Base-by-base conservation (phyloP, 192 early-diverging fungal species). In the Blastocladiella britannica region DNA sequence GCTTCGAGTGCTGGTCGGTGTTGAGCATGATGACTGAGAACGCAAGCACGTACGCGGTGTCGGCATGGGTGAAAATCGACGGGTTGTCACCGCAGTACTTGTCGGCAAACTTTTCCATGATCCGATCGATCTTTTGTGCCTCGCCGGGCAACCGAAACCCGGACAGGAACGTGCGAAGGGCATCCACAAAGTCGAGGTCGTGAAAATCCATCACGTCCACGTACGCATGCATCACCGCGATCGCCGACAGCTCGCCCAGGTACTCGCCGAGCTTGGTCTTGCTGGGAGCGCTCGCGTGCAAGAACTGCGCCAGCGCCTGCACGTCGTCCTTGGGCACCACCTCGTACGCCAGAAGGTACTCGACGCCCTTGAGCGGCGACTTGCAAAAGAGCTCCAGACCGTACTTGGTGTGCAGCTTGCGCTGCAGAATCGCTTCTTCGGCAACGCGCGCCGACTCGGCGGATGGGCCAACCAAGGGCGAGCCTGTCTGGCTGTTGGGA, bases 41-140 rank as follows among this genome's bases (percentile, higher is more conserved):
- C 4, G 79, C 77, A 7, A 81, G 63, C 5, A 69, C 72, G 52
- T 79, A 81, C 20, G 77, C 79, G 4, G 79, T 74, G 61, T 81
- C 79, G 28, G 79, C 79, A 59, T 72, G 73, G 2, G 72, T 70
- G 62, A 81, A 81, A 0, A 75, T 54, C 5, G 66, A 67, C 1
- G 79, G 77, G 58, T 81, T 81, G 58, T 63, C 69, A 53, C 79
- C 76, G 61, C 71, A 81, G 59, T 69, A 81, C 23, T 77, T 54
- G 53, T 81, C 79, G 25, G 79, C 79, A 72, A 81, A 81, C 62
- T 81, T 81, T 61, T 81, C 79, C 71, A 81, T 72, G 53, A 80
- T 62, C 6, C 79, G 62, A 58, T 78, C 75, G 66, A 81, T 81
- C 68, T 81, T 81, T 64, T 81, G 79, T 3, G 77, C 68, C 61